A percentile compares a stretch with the other conserved stretches of the same genome.
These are phyloP conservation scores for Coemansia sp. DNA, from an alignment of 192 early-diverging fungal genomes.

Conservation along the genomic window DNA sequence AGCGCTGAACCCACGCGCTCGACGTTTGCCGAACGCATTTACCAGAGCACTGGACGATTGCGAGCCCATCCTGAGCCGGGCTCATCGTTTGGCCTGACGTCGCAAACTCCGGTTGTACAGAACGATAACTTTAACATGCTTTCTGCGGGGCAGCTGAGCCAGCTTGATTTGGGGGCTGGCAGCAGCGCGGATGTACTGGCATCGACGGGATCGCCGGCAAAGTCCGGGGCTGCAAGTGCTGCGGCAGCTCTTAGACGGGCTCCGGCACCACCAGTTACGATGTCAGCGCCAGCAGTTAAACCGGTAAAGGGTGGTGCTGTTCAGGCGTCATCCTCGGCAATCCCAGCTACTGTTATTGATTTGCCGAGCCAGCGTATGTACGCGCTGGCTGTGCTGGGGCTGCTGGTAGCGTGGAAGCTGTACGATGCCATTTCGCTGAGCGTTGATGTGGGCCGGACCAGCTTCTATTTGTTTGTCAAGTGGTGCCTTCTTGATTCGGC, in stretches of 20 bases:
- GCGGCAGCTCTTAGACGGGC: slow-evolving; percentile 2
- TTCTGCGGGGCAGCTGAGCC: background rate
- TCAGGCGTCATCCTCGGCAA: slow-evolving; percentile 23
- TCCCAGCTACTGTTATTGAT: slow-evolving; percentile 34
- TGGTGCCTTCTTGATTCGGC: slow-evolving; percentile 39
- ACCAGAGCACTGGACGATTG: slow-evolving; percentile 30
- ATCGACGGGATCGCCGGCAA: slow-evolving; percentile 9
- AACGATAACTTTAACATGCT: background rate
- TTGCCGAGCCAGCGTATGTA: slow-evolving; percentile 47
- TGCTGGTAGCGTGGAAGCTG: slow-evolving; percentile 39
- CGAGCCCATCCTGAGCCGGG: background rate
- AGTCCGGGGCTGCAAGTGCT: background rate
- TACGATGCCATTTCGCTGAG: slow-evolving; percentile 30
- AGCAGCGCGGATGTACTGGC: slow-evolving; percentile 7
- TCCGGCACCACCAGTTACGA: background rate
- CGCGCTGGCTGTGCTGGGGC: slow-evolving; percentile 19
- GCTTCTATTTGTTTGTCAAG: slow-evolving; percentile 37
- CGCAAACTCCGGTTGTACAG: background rate
- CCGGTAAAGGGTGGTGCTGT: background rate
- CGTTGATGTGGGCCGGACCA: slow-evolving; percentile 16
- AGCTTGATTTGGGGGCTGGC: slow-evolving; percentile 5
- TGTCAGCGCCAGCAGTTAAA: slow-evolving; percentile 2
- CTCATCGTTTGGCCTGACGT: background rate
- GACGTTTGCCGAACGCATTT: slow-evolving; percentile 45
- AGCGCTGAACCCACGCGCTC: slow-evolving; percentile 11